These are phyloP conservation scores for Cyclanthera cordifolia DNA, from an alignment of 306 rosid species.

Conservation along the genomic window DNA sequence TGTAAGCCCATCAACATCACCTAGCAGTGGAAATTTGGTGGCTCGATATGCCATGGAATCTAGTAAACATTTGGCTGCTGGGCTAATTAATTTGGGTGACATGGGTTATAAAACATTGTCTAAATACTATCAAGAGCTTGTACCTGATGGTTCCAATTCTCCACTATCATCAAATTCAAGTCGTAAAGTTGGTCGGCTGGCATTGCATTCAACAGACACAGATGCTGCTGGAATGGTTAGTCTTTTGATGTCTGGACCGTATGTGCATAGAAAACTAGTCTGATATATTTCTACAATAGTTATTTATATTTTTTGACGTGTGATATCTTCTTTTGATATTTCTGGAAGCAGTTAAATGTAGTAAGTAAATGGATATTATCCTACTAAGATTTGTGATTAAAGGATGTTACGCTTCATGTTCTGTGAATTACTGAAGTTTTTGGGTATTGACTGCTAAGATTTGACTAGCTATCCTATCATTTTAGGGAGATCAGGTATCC, in stretches of 20 bases:
- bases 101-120: slow-evolving; percentile 89
- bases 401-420: neutral
- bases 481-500: slow-evolving; percentile 6
- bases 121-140: slow-evolving; percentile 77
- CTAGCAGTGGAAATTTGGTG: slow-evolving; percentile 69
- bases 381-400: neutral
- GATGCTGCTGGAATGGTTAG: slow-evolving; percentile 91
- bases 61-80: slow-evolving; percentile 86
- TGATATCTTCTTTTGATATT: neutral
- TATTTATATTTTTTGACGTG: neutral
- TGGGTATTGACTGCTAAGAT: neutral
- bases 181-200: slow-evolving; percentile 67
- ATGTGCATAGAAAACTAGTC: neutral
- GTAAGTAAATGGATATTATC: neutral
- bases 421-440: neutral
- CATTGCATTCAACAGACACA: slow-evolving; percentile 50
- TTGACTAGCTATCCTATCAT: slow-evolving; percentile 3
- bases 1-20: slow-evolving; percentile 92
- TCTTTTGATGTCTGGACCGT: slow-evolving; percentile 14
- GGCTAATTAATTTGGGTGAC: slow-evolving; percentile 75
- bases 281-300: neutral
- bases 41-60: slow-evolving; percentile 99
- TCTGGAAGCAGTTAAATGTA: neutral
- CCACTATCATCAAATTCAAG: slow-evolving; percentile 68
- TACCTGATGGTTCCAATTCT: slow-evolving; percentile 84